These are phyloP conservation scores for Penicillium arizonense DNA, from an alignment of 495 filamentous ascomycete species.

Conservation along the genomic window DNA sequence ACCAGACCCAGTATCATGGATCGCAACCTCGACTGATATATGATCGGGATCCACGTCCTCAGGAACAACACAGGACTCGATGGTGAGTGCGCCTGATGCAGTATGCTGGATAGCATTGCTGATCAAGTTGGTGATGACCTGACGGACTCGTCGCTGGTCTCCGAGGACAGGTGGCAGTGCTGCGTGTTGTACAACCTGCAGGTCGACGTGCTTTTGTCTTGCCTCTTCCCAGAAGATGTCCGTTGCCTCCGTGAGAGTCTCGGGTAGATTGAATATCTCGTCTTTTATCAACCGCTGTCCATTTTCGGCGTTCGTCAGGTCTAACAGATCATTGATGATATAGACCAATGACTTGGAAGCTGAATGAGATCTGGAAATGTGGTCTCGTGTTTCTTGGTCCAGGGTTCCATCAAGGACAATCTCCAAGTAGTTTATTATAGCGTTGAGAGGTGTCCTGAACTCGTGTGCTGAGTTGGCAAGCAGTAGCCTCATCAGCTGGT, in stretches of 20 bases:
- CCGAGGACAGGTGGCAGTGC: conserved; percentile 78
- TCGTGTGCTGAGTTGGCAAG: conserved; percentile 90
- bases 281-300: conserved; percentile 75
- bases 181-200: conserved; percentile 65
- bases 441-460: conserved; percentile 86
- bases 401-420: conserved; percentile 81
- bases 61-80: conserved; percentile 61
- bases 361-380: conserved; percentile 80
- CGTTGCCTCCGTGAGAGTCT: conserved; percentile 71
- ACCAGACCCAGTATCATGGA: conserved; percentile 77
- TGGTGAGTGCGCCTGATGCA: conserved; percentile 57
- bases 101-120: conserved; percentile 87
- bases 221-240: conserved; percentile 73
- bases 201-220: conserved; percentile 66
- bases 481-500: conserved; percentile 70
- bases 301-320: conserved; percentile 84
- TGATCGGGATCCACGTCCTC: conserved; percentile 33
- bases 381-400: conserved; percentile 79
- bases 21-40: conserved; percentile 67
- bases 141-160: conserved; percentile 79
- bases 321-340: conserved; percentile 88
- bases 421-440: conserved; percentile 92
- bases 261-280: conserved; percentile 70
- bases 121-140: conserved; percentile 76
- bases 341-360: conserved; percentile 90